These are phyloP conservation scores for Calonectria hongkongensis DNA, from an alignment of 2,329 filamentous ascomycete genomes.

Conservation along the genomic window DNA sequence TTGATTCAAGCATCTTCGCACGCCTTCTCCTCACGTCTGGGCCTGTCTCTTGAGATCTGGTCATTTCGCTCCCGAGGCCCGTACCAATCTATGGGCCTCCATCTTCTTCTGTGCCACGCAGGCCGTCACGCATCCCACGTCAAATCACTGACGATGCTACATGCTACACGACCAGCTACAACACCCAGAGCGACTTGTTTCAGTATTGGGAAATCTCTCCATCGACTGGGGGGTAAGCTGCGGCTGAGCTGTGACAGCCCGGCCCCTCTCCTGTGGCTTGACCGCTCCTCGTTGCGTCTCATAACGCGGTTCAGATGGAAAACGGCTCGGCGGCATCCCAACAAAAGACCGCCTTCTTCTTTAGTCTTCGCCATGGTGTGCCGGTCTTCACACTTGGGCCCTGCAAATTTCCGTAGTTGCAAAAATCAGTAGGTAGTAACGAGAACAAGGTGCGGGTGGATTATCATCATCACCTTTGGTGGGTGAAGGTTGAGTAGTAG, in stretches of 20 bases:
- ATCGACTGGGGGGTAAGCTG: constrained; percentile 16
- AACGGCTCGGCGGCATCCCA: constrained; percentile 6
- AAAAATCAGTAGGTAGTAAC: background rate
- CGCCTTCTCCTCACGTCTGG: background rate
- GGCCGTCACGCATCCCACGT: constrained; percentile 14
- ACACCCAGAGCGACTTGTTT: constrained; percentile 6
- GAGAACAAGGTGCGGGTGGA: constrained; percentile 16
- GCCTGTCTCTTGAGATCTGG: background rate
- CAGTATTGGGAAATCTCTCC: constrained; percentile 15
- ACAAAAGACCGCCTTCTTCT: constrained; percentile 5
- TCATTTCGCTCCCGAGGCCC: background rate
- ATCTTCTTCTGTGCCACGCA: background rate
- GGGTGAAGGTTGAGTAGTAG: constrained; percentile 22
- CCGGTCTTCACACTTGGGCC: background rate
- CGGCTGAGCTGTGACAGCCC: constrained; percentile 31
- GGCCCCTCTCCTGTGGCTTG: constrained; percentile 32
- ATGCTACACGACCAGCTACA: background rate
- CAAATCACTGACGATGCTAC: constrained; percentile 15
- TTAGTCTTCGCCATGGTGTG: background rate
- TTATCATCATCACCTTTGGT: background rate
- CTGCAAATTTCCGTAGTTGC: constrained; percentile 5
- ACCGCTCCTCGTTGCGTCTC: constrained; percentile 14
- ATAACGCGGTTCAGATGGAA: constrained; percentile 9
- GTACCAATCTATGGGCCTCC: constrained; percentile 3
- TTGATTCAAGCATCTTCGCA: constrained; percentile 10